Percentiles rank a stretch among this genome's conserved stretches.
These are phyloP conservation scores for Auricularia heimuer DNA, from an alignment of 768 basidiomycete genomes.

Conservation along the genomic window DNA sequence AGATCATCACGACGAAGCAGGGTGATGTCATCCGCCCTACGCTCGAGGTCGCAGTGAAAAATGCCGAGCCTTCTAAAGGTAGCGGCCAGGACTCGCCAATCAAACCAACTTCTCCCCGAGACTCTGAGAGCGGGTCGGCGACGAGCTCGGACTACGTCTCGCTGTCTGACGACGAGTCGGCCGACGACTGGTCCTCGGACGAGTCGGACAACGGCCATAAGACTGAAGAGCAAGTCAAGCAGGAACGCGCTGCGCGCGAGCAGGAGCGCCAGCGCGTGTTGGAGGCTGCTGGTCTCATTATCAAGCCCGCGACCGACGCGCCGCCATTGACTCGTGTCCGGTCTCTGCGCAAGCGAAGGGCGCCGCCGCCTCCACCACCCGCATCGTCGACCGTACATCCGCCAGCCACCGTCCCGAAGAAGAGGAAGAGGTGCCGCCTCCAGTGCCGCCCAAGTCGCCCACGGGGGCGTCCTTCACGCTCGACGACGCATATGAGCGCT, in stretches of 20 bases:
- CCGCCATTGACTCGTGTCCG: conserved; percentile 32
- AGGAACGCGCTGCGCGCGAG: conserved; percentile 52
- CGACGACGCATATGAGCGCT: conserved; percentile 84
- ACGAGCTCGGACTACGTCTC: conserved; percentile 14
- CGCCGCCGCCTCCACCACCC: conserved; percentile 16
- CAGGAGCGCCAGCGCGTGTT: conserved; percentile 72
- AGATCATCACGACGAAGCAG: neutral
- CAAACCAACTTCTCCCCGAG: neutral
- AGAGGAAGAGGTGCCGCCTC: conserved; percentile 16
- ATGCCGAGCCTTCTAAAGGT: neutral
- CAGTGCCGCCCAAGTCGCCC: conserved; percentile 13
- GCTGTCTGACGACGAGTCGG: conserved; percentile 33
- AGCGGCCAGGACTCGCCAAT: neutral
- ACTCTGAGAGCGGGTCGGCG: neutral
- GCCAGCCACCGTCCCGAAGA: conserved; percentile 12
- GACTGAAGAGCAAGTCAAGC: conserved; percentile 36
- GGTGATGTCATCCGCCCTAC: neutral
- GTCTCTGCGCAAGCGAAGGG: conserved; percentile 24
- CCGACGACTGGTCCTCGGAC: conserved; percentile 17
- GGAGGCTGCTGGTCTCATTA: conserved; percentile 79
- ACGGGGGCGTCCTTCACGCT: conserved; percentile 17
- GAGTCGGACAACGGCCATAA: conserved; percentile 23
- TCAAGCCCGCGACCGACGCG: conserved; percentile 50
- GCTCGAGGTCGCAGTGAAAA: neutral
- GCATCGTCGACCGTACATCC: neutral